Evolutionary conservation across 305 asterid genomes (phyloP).

Genomic region (Stenogyne calaminthoides): DNA sequence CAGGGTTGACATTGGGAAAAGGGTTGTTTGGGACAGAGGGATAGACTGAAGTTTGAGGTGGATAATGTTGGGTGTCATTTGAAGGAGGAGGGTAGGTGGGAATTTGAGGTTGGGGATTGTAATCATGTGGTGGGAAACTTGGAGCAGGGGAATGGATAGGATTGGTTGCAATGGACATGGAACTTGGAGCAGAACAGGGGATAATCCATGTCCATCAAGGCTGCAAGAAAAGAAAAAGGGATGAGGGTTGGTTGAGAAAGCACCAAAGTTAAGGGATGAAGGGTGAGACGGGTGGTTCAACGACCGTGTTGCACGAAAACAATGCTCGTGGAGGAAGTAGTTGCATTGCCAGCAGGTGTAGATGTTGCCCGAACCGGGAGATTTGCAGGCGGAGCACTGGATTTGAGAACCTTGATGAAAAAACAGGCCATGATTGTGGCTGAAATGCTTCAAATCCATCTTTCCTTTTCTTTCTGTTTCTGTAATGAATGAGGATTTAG

Average conservation of each 20-base stretch:
- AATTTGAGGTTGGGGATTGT: conserved; percentile 18
- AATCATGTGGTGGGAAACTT: not conserved
- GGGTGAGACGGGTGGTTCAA: conserved; percentile 38
- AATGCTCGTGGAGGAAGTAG: conserved; percentile 23
- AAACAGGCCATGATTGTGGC: conserved; percentile 56
- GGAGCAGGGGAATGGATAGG: conserved; percentile 25
- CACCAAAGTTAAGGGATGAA: conserved; percentile 55
- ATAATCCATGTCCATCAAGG: conserved; percentile 51
- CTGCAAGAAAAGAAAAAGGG: conserved; percentile 58
- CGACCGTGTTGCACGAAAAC: conserved; percentile 53
- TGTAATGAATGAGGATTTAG: not conserved
- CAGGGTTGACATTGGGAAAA: not conserved
- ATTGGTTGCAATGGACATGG: conserved; percentile 60
- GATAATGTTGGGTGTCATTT: too few species aligned
- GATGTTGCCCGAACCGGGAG: conserved; percentile 42
- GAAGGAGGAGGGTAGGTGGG: conserved; percentile 32
- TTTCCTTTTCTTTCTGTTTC: not conserved
- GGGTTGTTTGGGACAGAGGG: not conserved
- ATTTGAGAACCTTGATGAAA: conserved; percentile 45
- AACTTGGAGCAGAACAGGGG: conserved; percentile 65
- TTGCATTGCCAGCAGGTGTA: conserved; percentile 37
- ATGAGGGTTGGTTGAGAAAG: conserved; percentile 68
- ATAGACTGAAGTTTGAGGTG: not conserved
- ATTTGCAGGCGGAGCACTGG: conserved; percentile 60
- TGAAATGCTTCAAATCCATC: conserved; percentile 68